These are phyloP conservation scores for Amanita rubescens DNA, from an alignment of 768 basidiomycete species.

Conservation along the genomic window DNA sequence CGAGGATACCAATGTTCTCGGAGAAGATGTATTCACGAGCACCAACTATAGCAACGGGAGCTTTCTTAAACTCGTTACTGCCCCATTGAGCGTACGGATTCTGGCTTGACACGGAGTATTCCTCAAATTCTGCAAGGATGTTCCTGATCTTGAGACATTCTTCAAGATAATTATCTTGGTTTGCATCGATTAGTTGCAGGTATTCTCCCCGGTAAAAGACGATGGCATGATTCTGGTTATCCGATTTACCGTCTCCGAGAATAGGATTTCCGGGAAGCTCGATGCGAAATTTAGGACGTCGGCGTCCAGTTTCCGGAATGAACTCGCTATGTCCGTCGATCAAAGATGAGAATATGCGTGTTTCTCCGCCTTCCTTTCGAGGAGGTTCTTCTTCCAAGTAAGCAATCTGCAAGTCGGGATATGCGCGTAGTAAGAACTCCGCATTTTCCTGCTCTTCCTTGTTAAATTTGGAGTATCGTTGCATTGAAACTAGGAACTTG, in stretches of 20 bases:
- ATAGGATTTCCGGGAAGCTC: slow-evolving; percentile 99
- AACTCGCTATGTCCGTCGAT: slow-evolving; percentile 99
- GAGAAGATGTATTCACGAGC: slow-evolving; percentile 99
- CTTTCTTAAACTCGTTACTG: slow-evolving; percentile 77
- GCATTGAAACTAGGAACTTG: slow-evolving; percentile 99
- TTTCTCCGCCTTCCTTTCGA: slow-evolving; percentile 91
- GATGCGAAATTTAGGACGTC: slow-evolving; percentile 95
- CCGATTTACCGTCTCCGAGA: slow-evolving; percentile 97
- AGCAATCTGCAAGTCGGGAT: slow-evolving; percentile 97
- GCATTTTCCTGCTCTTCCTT: slow-evolving; percentile 99
- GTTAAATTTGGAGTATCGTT: slow-evolving; percentile 98
- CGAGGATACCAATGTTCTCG: slow-evolving; percentile 98
- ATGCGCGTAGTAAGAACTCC: slow-evolving; percentile 94
- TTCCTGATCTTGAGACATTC: slow-evolving; percentile 99
- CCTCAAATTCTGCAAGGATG: slow-evolving; percentile 96
- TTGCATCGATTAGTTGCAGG: slow-evolving; percentile 98
- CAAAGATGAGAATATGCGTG: slow-evolving; percentile 89
- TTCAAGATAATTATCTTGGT: slow-evolving; percentile 99
- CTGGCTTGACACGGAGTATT: slow-evolving; percentile 77
- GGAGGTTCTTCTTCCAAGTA: slow-evolving; percentile 96
- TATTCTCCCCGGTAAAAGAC: slow-evolving; percentile 99
- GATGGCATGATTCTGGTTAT: slow-evolving; percentile 99
- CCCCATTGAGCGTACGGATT: slow-evolving; percentile 91
- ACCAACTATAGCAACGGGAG: slow-evolving; percentile 95
- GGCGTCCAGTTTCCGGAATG: slow-evolving; percentile 76